Evolutionary conservation across 805 yeast genomes (phyloP), one percentile per base, ranked within the genome.

Genomic region (Huiozyma naganishii): DNA sequence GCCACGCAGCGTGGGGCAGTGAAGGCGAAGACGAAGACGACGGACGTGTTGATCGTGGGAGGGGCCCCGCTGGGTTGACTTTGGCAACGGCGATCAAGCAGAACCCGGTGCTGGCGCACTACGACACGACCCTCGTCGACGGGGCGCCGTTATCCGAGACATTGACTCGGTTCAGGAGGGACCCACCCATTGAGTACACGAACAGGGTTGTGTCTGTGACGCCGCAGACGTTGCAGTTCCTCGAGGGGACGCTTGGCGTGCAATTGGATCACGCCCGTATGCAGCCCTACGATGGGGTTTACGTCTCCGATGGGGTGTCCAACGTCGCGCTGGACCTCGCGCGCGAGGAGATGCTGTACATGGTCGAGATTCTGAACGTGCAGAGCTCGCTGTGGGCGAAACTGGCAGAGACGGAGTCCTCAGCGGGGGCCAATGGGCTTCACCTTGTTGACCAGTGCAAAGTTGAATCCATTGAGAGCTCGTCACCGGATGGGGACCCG

Each of bases 41-140:
- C 73, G 29, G 97, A 90, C 62, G 76, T 92, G 17, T 80, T 86
- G 6, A 83, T 92, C 43, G 83, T 92, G 33, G 98, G 98, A 33
- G 97, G 95, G 98, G 98, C 0, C 96, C 97, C 1, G 97, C 97
- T 1, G 98, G 98, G 0, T 66, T 92, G 45, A 81, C 95, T 1
- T 66, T 92, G 33, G 80, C 92, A 5, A 74, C 95, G 0, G 94
- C 95, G 0, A 64, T 90, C 45, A 83, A 84, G 58, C 71, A 72
- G 50, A 80, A 88, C 1, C 77, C 81, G 3, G 59, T 70, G 17
- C 74, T 95, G 4, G 67, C 65, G 29, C 68, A 75, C 41, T 71
- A 87, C 37, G 70, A 71, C 39, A 74, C 90, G 40, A 74, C 79
- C 0, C 65, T 92, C 41, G 72, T 92, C 27, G 74, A 76, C 47